Evolutionary conservation across 2,329 filamentous ascomycete species (phyloP), one percentile per base, ranked within the genome.

Genomic region (Colletotrichum sp.): DNA sequence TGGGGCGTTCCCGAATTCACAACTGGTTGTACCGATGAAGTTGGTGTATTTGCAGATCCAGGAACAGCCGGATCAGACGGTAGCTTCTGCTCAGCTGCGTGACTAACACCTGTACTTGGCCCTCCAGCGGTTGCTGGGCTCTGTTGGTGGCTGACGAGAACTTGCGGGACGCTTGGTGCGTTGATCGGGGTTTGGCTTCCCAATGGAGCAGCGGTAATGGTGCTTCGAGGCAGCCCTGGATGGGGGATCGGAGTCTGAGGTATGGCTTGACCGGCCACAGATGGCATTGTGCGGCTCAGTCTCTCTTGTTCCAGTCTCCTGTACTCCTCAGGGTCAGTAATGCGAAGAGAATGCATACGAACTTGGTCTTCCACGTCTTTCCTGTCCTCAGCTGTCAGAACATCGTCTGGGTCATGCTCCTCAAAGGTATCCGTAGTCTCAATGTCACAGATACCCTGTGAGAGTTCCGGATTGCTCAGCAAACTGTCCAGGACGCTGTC

Each of bases 381-480:
- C 12, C 87, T 81, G 77, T 96, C 94, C 67, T 94, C 91, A 0
- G 87, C 85, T 0, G 91, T 92, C 26, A 96, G 82, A 21, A 79
- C 79, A 14, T 88, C 87, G 65, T 92, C 91, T 13, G 90, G 85
- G 72, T 94, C 93, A 77, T 96, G 93, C 77, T 91, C 88, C 77
- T 94, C 92, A 78, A 95, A 95, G 0, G 93, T 93, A 78, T 96
- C 93, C 1, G 93, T 94, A 52, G 93, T 89, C 4, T 90, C 88
- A 71, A 96, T 92, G 3, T 85, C 85, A 14, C 87, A 84, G 63
- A 94, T 89, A 10, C 84, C 83, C 13, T 80, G 74, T 13, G 82
- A 79, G 8, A 84, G 76, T 2, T 80, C 82, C 71, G 79, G 81
- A 64, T 85, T 84, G 6, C 80, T 65, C 7, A 90, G 82, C 4